Conservation (phyloP, 2,329 filamentous ascomycete species). For the Aspergillus caelatus region DNA sequence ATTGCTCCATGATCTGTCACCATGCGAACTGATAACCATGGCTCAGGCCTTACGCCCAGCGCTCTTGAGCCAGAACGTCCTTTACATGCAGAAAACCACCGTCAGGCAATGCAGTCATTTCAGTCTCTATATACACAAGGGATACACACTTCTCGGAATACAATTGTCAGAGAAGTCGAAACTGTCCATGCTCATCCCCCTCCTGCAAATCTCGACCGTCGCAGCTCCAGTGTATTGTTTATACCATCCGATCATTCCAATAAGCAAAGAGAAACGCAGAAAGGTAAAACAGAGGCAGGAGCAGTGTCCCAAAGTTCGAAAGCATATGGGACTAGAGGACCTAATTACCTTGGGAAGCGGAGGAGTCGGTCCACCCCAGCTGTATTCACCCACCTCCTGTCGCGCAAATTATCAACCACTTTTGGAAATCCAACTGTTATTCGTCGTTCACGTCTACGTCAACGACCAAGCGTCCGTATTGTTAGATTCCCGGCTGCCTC, state of each 20-base stretch:
- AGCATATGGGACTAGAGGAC: neutral
- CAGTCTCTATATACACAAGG: neutral
- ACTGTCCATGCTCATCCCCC: constrained; percentile 2
- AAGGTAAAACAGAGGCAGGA: neutral
- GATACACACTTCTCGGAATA: neutral
- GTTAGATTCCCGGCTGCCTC: constrained; percentile 19
- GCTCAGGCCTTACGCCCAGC: neutral
- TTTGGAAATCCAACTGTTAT: constrained; percentile 47
- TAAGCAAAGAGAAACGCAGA: neutral
- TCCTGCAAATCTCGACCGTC: neutral
- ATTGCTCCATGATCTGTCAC: neutral
- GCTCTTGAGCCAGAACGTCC: neutral
- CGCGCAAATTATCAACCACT: constrained; percentile 41
- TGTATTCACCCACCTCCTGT: constrained; percentile 36
- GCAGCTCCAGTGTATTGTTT: neutral
- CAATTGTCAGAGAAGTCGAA: neutral
- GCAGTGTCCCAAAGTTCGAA: too few species aligned
- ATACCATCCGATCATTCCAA: neutral
- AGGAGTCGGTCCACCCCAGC: constrained; percentile 31
- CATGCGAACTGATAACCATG: neutral
- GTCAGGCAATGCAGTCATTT: neutral
- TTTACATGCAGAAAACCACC: neutral
- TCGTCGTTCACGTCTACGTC: constrained; percentile 37
- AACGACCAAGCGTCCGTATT: constrained; percentile 35
- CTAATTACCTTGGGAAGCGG: constrained; percentile 4